These are phyloP conservation scores for Globisporangium recalcitrans DNA, from an alignment of 352 stramenopile genomes.

Conservation along the genomic window DNA sequence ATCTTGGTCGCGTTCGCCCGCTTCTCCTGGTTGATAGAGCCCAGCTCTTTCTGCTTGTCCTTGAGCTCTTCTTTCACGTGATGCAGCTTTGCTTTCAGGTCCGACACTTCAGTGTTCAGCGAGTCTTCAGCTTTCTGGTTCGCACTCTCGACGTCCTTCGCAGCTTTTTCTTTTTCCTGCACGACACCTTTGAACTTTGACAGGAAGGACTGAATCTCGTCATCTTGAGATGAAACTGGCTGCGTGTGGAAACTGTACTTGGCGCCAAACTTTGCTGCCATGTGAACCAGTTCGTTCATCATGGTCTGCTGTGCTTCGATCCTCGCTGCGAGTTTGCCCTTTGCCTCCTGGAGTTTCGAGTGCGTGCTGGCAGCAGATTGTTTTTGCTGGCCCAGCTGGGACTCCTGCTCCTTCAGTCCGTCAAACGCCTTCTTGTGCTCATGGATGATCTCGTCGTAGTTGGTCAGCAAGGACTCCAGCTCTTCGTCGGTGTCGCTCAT, in stretches of 20 bases:
- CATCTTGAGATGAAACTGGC: slow-evolving; percentile 41
- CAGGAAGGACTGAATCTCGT: slow-evolving; percentile 50
- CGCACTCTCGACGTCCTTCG: slow-evolving; percentile 32
- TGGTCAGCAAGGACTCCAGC: slow-evolving; percentile 39
- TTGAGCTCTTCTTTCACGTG: slow-evolving; percentile 44
- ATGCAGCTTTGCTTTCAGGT: slow-evolving; percentile 49
- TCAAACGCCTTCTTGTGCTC: slow-evolving; percentile 33
- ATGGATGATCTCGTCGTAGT: slow-evolving; percentile 52
- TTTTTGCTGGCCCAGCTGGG: slow-evolving; percentile 20
- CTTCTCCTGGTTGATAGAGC: slow-evolving; percentile 40
- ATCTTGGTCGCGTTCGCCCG: slow-evolving; percentile 28
- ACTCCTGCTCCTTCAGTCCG: slow-evolving; percentile 29
- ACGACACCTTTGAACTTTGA: slow-evolving; percentile 42
- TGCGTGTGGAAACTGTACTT: slow-evolving; percentile 61
- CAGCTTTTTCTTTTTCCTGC: slow-evolving; percentile 30
- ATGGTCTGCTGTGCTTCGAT: slow-evolving; percentile 39
- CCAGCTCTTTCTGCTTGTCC: slow-evolving; percentile 36
- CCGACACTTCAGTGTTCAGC: slow-evolving; percentile 39
- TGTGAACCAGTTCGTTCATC: slow-evolving; percentile 38
- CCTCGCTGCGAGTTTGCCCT: slow-evolving; percentile 48
- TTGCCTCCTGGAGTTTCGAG: slow-evolving; percentile 26
- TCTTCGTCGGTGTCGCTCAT: slow-evolving; percentile 74
- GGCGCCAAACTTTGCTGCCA: slow-evolving; percentile 33
- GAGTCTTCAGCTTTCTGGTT: slow-evolving; percentile 42
- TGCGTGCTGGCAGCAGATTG: slow-evolving; percentile 27